Conservation (phyloP, 441 rosid species). For the Erysimum cheiri region DNA sequence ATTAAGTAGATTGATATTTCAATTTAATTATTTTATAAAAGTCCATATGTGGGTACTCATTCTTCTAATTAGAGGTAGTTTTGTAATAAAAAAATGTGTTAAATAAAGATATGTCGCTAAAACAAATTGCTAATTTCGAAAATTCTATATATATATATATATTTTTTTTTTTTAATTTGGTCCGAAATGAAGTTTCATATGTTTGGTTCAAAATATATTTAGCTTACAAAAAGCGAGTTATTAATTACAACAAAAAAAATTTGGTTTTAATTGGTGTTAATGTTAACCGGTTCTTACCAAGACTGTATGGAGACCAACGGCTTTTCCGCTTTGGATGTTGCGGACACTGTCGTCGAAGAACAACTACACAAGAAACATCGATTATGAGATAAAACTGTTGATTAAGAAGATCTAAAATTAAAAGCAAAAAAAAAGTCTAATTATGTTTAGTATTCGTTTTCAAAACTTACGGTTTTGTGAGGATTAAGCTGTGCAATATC, state of each 20-base stretch:
- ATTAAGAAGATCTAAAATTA: not conserved
- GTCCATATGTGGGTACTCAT: not conserved
- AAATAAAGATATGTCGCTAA: no score
- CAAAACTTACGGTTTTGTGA: constrained; percentile 56
- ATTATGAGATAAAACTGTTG: not conserved
- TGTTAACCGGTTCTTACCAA: constrained; percentile 47
- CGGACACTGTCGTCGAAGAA: constrained; percentile 71
- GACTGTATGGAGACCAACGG: constrained; percentile 61
- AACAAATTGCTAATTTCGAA: no score
- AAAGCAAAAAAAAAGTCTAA: not conserved
- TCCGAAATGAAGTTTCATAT: no score
- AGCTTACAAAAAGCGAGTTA: no score
- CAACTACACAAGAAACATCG: constrained; percentile 44
- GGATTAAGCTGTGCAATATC: constrained; percentile 61
- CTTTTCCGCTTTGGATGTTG: constrained; percentile 59
- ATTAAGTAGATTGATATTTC: not conserved
- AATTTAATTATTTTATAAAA: not conserved
- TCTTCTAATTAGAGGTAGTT: not conserved
- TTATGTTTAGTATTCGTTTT: not conserved
- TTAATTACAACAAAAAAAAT: not conserved
- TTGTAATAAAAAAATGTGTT: not conserved
- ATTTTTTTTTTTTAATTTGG: no score
- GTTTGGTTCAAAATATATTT: no score
- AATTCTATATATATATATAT: no score
- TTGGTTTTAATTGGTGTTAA: not conserved